A percentile compares a stretch with the other conserved stretches of the same genome.
Evolutionary conservation across 2,329 filamentous ascomycete species (phyloP).

Genomic region (Epichloe gansuensis): DNA sequence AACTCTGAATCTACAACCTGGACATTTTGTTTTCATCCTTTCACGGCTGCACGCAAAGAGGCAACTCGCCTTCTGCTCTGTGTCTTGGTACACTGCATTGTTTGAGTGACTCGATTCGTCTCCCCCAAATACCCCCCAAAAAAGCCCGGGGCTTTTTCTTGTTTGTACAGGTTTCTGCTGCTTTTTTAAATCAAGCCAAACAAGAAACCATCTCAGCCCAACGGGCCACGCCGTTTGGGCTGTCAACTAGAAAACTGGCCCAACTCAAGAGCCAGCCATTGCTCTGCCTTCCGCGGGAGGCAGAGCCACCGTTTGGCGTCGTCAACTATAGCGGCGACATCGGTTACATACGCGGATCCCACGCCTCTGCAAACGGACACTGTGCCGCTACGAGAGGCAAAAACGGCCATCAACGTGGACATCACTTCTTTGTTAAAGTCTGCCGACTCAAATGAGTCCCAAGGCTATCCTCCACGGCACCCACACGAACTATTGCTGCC

Average conservation of each 20-base stretch:
- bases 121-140: background rate
- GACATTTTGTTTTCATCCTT: background rate
- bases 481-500: slow-evolving; percentile 13
- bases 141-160: slow-evolving; percentile 3
- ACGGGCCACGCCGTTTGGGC: slow-evolving; percentile 6
- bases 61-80: slow-evolving; percentile 3
- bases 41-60: slow-evolving; percentile 3
- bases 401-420: slow-evolving; percentile 69
- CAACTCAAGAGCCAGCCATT: slow-evolving; percentile 29
- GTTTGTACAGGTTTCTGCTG: background rate
- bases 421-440: slow-evolving; percentile 80
- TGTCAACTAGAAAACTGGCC: slow-evolving; percentile 25
- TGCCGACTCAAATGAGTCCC: slow-evolving; percentile 61
- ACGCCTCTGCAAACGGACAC: slow-evolving; percentile 17
- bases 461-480: slow-evolving; percentile 28
- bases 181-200: background rate
- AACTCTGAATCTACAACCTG: background rate
- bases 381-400: slow-evolving; percentile 15
- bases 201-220: slow-evolving; percentile 1
- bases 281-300: slow-evolving; percentile 27
- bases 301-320: slow-evolving; percentile 24
- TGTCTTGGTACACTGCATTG: slow-evolving; percentile 10
- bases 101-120: slow-evolving; percentile 7
- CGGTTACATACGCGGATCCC: slow-evolving; percentile 17
- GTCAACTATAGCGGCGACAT: slow-evolving; percentile 16